Conservation (phyloP, 176 grass and related monocot species). For the Carex littledalei region DNA sequence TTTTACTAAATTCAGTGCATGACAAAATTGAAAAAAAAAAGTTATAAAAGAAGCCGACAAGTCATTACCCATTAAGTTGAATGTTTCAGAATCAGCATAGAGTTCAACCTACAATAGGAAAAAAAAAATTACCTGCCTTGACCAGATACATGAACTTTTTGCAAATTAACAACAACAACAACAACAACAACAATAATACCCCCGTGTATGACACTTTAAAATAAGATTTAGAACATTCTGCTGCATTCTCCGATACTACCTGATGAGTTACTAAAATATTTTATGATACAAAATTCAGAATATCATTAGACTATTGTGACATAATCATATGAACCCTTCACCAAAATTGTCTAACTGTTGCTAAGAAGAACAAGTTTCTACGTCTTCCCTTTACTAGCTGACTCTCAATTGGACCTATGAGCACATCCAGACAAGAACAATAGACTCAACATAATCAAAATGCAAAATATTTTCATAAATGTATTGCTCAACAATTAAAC, state of each 20-base stretch:
- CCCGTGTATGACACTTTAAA: neutral
- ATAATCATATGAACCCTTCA: neutral
- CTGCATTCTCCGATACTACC: neutral
- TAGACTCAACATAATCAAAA: neutral
- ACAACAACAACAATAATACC: neutral
- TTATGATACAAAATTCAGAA: neutral
- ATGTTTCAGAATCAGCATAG: conserved; percentile 56
- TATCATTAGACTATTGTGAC: conserved; percentile 5
- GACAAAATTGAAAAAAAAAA: conserved; percentile 6
- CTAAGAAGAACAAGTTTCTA: neutral
- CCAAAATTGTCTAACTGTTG: neutral
- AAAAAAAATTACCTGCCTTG: neutral
- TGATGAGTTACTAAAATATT: neutral
- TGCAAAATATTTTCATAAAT: neutral
- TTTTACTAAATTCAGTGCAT: neutral
- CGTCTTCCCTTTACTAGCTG: neutral
- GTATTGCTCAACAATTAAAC: neutral
- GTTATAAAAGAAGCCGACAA: neutral
- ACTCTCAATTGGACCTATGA: neutral
- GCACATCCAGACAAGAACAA: neutral
- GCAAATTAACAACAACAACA: neutral
- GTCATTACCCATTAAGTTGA: conserved; percentile 50
- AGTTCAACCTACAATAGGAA: conserved; percentile 53
- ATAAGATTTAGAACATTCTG: neutral
- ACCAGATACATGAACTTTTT: neutral